A percentile compares a stretch with the other conserved stretches of the same genome.
Conservation (phyloP, 257 asterid genomes). For the Lantana camara region DNA sequence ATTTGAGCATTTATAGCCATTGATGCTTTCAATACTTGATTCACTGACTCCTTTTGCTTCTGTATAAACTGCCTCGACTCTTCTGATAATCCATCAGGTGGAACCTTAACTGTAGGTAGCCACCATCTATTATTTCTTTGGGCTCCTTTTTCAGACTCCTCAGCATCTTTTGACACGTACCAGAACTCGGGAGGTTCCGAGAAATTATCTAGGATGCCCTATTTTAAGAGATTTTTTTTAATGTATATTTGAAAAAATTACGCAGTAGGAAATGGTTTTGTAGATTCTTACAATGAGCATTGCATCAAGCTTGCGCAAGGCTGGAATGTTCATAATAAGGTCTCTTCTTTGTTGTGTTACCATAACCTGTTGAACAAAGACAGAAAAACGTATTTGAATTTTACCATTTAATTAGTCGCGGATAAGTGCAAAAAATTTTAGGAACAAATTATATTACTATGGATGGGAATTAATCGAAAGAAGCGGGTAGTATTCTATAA, state of each 20-base stretch:
- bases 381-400: no score
- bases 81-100: constrained; percentile 69
- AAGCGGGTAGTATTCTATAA: no score
- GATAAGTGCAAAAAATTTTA: no score
- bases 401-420: no score
- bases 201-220: constrained; percentile 72
- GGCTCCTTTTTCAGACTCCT: constrained; percentile 71
- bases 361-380: constrained; percentile 56
- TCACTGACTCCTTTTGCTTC: constrained; percentile 71
- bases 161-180: constrained; percentile 71
- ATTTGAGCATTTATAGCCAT: constrained; percentile 89
- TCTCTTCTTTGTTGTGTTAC: constrained; percentile 77
- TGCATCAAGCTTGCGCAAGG: constrained; percentile 73
- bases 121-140: constrained; percentile 82
- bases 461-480: no score
- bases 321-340: constrained; percentile 68
- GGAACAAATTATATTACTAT: no score
- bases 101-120: constrained; percentile 84
- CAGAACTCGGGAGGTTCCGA: constrained; percentile 57
- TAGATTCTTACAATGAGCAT: constrained; percentile 68
- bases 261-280: neutral
- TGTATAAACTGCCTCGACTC: constrained; percentile 55
- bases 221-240: neutral
- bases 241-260: neutral
- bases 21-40: constrained; percentile 82